A percentile compares a stretch with the other conserved stretches of the same genome.
phyloP scores from a whole-genome alignment of 2,329 filamentous ascomycete species.

The Camptophora hylomeconis region DNA sequence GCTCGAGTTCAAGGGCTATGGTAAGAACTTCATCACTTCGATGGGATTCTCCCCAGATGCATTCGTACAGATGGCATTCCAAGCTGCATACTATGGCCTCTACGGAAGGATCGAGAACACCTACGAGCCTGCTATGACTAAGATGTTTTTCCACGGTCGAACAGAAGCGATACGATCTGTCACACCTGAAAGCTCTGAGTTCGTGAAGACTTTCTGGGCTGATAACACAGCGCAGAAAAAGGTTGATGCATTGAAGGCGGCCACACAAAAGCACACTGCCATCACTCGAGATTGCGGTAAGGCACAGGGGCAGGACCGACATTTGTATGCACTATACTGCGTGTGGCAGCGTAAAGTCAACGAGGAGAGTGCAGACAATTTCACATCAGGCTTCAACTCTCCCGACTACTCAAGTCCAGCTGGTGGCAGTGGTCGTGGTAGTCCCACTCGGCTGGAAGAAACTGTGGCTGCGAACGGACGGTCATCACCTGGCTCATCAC shows the following conservation, averaged over 20 bases:
- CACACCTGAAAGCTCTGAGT: slow-evolving; percentile 61
- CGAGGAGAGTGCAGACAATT: slow-evolving; percentile 46
- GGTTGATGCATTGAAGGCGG: slow-evolving; percentile 70
- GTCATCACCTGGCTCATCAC: slow-evolving; percentile 25
- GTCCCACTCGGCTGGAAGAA: slow-evolving; percentile 17
- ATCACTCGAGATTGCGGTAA: slow-evolving; percentile 78
- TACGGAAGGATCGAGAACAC: slow-evolving; percentile 90
- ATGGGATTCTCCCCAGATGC: slow-evolving; percentile 96
- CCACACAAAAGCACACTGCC: slow-evolving; percentile 68
- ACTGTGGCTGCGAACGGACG: slow-evolving; percentile 25
- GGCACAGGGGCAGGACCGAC: slow-evolving; percentile 80
- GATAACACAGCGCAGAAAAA: slow-evolving; percentile 74
- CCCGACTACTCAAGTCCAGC: slow-evolving; percentile 52
- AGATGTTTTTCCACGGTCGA: slow-evolving; percentile 79
- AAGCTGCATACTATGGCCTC: slow-evolving; percentile 92
- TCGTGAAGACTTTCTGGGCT: slow-evolving; percentile 88
- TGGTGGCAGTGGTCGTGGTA: slow-evolving; percentile 19
- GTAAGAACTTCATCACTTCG: slow-evolving; percentile 94
- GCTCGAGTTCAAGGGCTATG: slow-evolving; percentile 76
- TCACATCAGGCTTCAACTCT: slow-evolving; percentile 40
- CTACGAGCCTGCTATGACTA: slow-evolving; percentile 98
- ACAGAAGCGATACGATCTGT: slow-evolving; percentile 89
- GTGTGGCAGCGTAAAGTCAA: slow-evolving; percentile 88
- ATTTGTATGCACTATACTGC: slow-evolving; percentile 86
- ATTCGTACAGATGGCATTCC: slow-evolving; percentile 98